phyloP scores from a whole-genome alignment of 1,139 yeast species.

The Petasospora rhodanensis region DNA sequence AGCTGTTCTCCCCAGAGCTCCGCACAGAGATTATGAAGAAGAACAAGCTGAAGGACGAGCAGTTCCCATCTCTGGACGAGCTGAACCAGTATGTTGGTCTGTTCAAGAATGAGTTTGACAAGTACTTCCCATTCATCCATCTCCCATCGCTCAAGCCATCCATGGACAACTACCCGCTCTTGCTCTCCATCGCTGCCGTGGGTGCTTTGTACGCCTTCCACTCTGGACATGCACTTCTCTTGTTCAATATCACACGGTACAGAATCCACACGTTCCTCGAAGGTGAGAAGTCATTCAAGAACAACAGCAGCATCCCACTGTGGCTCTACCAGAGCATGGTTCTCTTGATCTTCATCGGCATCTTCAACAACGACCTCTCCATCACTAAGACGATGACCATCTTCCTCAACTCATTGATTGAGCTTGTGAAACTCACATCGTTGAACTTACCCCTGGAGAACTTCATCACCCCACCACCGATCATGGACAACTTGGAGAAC shows the following conservation, averaged over 20 bases:
- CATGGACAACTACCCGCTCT: slow-evolving; percentile 62
- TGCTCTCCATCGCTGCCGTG: slow-evolving; percentile 80
- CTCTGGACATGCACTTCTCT: slow-evolving; percentile 66
- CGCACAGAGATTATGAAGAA: slow-evolving; percentile 48
- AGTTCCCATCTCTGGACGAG: slow-evolving; percentile 71
- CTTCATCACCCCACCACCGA: slow-evolving; percentile 55
- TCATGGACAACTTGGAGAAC: slow-evolving; percentile 30
- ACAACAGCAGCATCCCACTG: slow-evolving; percentile 66
- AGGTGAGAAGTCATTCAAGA: slow-evolving; percentile 46
- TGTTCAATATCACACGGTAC: slow-evolving; percentile 75
- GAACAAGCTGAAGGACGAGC: slow-evolving; percentile 47
- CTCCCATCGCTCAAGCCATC: slow-evolving; percentile 60
- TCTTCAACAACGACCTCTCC: slow-evolving; percentile 71
- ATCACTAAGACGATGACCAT: slow-evolving; percentile 72
- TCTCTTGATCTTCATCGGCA: slow-evolving; percentile 74
- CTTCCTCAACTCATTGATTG: slow-evolving; percentile 74
- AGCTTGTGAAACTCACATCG: slow-evolving; percentile 71
- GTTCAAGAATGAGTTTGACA: slow-evolving; percentile 71
- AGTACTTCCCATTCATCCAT: slow-evolving; percentile 81
- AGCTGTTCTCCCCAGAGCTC: slow-evolving; percentile 44
- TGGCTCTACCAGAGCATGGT: slow-evolving; percentile 88
- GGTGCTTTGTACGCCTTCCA: slow-evolving; percentile 88
- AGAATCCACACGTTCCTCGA: slow-evolving; percentile 77
- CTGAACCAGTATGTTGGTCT: slow-evolving; percentile 67
- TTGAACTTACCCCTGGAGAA: slow-evolving; percentile 68